A percentile compares a stretch with the other conserved stretches of the same genome.
Conservation (phyloP, 345 rosid species). For the Bruguiera parviflora region DNA sequence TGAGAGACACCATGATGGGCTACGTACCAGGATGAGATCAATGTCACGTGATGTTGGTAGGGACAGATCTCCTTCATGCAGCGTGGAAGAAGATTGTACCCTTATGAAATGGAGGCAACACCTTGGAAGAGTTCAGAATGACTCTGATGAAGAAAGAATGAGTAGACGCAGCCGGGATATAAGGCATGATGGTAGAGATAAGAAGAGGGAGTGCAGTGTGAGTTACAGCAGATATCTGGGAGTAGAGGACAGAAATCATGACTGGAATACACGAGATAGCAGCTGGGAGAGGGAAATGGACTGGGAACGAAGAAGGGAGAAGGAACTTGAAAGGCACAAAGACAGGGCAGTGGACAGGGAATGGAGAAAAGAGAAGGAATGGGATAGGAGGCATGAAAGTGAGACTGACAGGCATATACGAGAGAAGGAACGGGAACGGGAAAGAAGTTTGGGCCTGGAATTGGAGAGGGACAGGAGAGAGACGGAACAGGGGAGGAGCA, state of each 20-base stretch:
- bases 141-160: conserved; percentile 33
- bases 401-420: not conserved
- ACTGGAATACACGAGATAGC: conserved; percentile 36
- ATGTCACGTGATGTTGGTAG: conserved; percentile 41
- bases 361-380: conserved; percentile 40
- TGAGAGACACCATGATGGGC: conserved; percentile 39
- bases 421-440: not conserved
- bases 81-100: conserved; percentile 42
- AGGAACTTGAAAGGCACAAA: conserved; percentile 44
- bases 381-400: conserved; percentile 32
- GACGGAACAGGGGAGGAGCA: conserved; percentile 2
- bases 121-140: conserved; percentile 27
- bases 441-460: conserved; percentile 2
- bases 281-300: conserved; percentile 38
- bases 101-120: conserved; percentile 28
- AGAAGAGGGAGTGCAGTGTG: conserved; percentile 35
- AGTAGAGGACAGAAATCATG: conserved; percentile 33
- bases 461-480: not conserved
- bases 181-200: conserved; percentile 39
- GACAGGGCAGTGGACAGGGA: conserved; percentile 40
- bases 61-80: conserved; percentile 52
- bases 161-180: conserved; percentile 28
- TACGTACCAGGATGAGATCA: conserved; percentile 42
- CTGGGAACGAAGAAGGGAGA: conserved; percentile 40
- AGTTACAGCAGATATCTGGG: conserved; percentile 37